These are phyloP conservation scores for Aquilaria sinensis DNA, from an alignment of 345 rosid genomes.

Conservation along the genomic window DNA sequence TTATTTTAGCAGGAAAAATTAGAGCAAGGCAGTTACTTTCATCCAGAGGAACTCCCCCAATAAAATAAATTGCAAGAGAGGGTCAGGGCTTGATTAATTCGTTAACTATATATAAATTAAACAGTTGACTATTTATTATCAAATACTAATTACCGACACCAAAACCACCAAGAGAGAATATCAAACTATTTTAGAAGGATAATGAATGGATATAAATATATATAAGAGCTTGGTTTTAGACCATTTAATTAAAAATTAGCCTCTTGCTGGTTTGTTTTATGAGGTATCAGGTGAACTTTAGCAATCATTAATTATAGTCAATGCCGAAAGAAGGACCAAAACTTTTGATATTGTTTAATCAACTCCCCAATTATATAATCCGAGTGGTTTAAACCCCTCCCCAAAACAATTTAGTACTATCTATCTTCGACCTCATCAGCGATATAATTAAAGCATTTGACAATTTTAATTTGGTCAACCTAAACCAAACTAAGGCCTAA, in stretches of 20 bases:
- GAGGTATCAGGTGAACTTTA: constrained; percentile 6
- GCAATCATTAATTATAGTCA: constrained; percentile 19
- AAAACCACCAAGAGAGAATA: background rate
- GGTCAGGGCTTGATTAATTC: too few species aligned
- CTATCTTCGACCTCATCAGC: background rate
- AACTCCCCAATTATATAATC: background rate
- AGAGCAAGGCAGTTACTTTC: too few species aligned
- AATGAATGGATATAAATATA: background rate
- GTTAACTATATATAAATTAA: background rate
- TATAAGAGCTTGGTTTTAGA: background rate
- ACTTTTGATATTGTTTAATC: background rate
- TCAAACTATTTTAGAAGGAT: background rate
- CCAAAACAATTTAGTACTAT: background rate
- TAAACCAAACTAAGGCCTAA: background rate
- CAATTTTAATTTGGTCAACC: constrained; percentile 8
- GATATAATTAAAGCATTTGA: background rate
- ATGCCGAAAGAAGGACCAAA: constrained; percentile 10
- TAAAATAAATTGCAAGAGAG: too few species aligned
- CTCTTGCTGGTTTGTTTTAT: background rate
- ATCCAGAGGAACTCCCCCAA: too few species aligned
- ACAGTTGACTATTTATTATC: constrained; percentile 4
- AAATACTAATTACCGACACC: background rate
- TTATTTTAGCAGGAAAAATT: too few species aligned
- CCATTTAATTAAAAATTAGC: constrained; percentile 1
- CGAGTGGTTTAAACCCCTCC: background rate